phyloP scores from a whole-genome alignment of 257 asterid species.

The Catharanthus roseus region DNA sequence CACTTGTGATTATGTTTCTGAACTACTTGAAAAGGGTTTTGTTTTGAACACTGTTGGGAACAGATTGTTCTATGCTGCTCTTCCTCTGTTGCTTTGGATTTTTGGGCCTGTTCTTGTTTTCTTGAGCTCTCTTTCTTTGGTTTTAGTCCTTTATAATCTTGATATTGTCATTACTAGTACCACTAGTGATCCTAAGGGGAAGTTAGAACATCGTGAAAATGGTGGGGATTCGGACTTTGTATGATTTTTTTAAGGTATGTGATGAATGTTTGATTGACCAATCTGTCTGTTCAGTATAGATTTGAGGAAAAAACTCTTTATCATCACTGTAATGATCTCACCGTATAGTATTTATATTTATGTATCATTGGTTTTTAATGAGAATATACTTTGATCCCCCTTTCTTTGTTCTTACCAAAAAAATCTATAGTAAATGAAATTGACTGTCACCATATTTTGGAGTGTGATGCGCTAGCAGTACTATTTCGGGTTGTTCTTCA shows the following conservation, averaged over 20 bases:
- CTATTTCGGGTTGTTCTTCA: too few relatives aligned
- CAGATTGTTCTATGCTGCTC: constrained; percentile 68
- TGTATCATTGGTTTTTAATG: background rate
- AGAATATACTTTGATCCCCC: too few relatives aligned
- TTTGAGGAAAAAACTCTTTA: too few relatives aligned
- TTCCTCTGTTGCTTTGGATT: constrained; percentile 82
- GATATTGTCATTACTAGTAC: constrained; percentile 41
- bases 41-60: constrained; percentile 67
- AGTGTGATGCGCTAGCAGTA: too few relatives aligned
- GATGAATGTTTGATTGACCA: too few relatives aligned
- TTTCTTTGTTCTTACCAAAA: too few relatives aligned
- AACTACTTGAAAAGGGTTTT: constrained; percentile 61
- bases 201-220: constrained; percentile 18
- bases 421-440: too few relatives aligned
- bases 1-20: constrained; percentile 59
- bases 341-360: background rate
- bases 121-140: constrained; percentile 56
- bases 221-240: constrained; percentile 4
- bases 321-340: too few relatives aligned
- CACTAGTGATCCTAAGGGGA: constrained; percentile 25
- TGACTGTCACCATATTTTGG: too few relatives aligned
- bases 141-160: constrained; percentile 70
- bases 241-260: background rate
- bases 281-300: too few relatives aligned
- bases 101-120: constrained; percentile 84